Evolutionary conservation across 1,284 basidiomycete species (phyloP), one percentile per base, ranked within the genome.

Genomic region (Gomphus sp.): DNA sequence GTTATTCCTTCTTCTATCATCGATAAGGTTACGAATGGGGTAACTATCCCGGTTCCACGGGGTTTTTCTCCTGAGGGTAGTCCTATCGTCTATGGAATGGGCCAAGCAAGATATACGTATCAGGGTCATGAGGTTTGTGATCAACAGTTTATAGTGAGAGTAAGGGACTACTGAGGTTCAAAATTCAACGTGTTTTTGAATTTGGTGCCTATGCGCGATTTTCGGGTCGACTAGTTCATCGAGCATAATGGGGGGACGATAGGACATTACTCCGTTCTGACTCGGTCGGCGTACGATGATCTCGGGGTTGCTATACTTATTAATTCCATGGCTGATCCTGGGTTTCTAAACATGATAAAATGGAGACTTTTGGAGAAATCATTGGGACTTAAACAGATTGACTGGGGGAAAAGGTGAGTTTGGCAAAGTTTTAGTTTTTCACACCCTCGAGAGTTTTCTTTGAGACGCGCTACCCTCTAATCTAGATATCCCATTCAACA

Each of bases 191-290:
- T n/a, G n/a, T n/a, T n/a, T n/a, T n/a, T 28, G 28, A 28, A 28
- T 28, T 28, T 28, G 28, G 28, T 28, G n/a, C 3, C 28, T 4
- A 28, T 28, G 28, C 28, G 28, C 28, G 22, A 22, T 25, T 14
- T n/a, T 25, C 44, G 22, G 18, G 22, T 47, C 28, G 28, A 28
- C 44, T 47, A 67, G 60, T 63, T 76, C 10, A 67, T 78, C 16
- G 70, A 72, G 55, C 76, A 78, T 62, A 68, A 66, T 3, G 75
- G 76, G 2, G 70, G 65, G 51, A 70, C 72, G 56, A 73, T 74
- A 6, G 78, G 77, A 0, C 52, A 60, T 50, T 51, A 36, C 28
- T 55, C 60, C 0, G 16, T 57, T 25, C 52, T 60, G 14, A 52
- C 49, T 16, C 60, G 60, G 3, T 47, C 56, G 11, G 55, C 55